Base-by-base conservation (phyloP, 257 asterid species). In the Nyctanthes arbortristis region DNA sequence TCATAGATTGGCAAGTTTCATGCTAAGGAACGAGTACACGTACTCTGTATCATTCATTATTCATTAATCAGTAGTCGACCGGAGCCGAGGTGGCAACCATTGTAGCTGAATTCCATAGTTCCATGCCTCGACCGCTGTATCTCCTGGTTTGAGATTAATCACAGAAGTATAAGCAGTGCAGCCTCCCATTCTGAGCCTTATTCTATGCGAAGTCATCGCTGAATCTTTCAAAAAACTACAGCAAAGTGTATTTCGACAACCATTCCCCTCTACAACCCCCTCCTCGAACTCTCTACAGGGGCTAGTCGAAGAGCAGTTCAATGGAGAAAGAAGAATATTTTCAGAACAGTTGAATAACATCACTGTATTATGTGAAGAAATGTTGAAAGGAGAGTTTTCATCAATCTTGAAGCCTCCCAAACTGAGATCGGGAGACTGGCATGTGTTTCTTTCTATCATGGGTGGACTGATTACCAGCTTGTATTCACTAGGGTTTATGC, bases 121-220 rank as follows among this genome's bases (percentile, higher is more conserved):
- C 87, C 87, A 82, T 32, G 69, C 63, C 28, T 66, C 65, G 36
- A 82, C 45, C 1, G 65, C 36, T 1, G 63, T 22, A 7, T 71
- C 75, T 11, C 55, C 74, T 2, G 63, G 34, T 22, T 72, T 71
- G 3, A 79, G 31, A 60, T 74, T 69, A 18, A 82, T 77, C 6
- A 79, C 61, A 13, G 77, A 79, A 7, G 80, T 74, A 64, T 79
- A 79, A 69, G 83, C 84, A 37, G 69, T 68, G 75, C 87, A 82
- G 6, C 87, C 84, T 60, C 63, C 79, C 45, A 4, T 36, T 35
- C 85, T 71, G 11, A 77, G 31, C 67, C 83, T 74, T 16, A 82
- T 82, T n/a, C 65, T 33, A 68, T 63, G 76, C 3, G 85, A 74
- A 71, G 74, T 77, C 85, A 81, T 81, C 0, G 82, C 66, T 16